Evolutionary conservation across 1,284 basidiomycete species (phyloP).

Genomic region (Fereydounia khargensis): DNA sequence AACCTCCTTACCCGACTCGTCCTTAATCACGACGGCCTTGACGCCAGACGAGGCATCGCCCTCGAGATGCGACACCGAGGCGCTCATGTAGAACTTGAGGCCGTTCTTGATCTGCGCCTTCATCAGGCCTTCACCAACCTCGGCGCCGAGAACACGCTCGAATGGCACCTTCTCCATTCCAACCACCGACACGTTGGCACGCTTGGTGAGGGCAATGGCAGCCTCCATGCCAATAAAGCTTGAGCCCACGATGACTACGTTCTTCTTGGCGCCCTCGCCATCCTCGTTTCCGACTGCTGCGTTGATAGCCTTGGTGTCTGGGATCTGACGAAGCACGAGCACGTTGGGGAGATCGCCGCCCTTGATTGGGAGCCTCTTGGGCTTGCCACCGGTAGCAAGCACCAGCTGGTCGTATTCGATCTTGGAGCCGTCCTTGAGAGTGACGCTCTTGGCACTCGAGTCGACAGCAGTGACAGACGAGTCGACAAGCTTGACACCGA

Average conservation of each 20-base stretch:
- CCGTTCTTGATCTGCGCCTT: slow-evolving; percentile 68
- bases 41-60: slow-evolving; percentile 46
- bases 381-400: slow-evolving; percentile 59
- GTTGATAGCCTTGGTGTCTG: slow-evolving; percentile 75
- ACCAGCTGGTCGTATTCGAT: slow-evolving; percentile 58
- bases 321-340: slow-evolving; percentile 70
- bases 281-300: slow-evolving; percentile 62
- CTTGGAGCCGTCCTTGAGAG: slow-evolving; percentile 57
- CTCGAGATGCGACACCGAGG: slow-evolving; percentile 72
- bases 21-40: slow-evolving; percentile 66
- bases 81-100: slow-evolving; percentile 75
- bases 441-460: slow-evolving; percentile 31
- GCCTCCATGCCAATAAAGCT: slow-evolving; percentile 94
- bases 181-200: slow-evolving; percentile 71
- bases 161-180: slow-evolving; percentile 84
- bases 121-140: slow-evolving; percentile 75
- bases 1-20: slow-evolving; percentile 60
- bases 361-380: slow-evolving; percentile 71
- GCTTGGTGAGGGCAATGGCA: slow-evolving; percentile 72
- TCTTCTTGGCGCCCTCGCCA: slow-evolving; percentile 52
- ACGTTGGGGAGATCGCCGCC: slow-evolving; percentile 77
- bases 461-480: slow-evolving; percentile 55
- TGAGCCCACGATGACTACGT: slow-evolving; percentile 79
- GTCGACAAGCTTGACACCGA: slow-evolving; percentile 72
- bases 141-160: slow-evolving; percentile 73